Base-by-base conservation (phyloP, 2,329 filamentous ascomycete genomes). In the Mycosphaerella sp. region DNA sequence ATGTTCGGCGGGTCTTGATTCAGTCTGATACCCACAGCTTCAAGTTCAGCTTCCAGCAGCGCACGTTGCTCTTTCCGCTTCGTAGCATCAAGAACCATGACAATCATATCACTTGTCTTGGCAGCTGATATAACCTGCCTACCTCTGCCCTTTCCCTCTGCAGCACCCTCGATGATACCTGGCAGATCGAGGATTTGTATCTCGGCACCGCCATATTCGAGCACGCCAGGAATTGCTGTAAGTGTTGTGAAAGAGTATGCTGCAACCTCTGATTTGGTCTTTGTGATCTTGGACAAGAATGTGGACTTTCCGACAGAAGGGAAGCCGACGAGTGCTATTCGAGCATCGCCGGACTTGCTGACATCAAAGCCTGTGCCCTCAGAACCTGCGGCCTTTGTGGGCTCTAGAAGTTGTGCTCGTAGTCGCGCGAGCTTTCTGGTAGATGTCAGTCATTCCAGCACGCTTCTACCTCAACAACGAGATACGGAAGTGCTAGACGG, bases 271-370 rank as follows among this genome's bases (percentile, higher is more conserved):
- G 89, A 95, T 66, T 89, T 89, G 35, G 94, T 98, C 74, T 95
- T 97, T 44, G 93, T 98, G 68, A 98, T 94, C 67, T 97, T 96
- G 43, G 90, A 96, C n/a, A 98, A 71, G 67, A 98, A 97, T 0
- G 93, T 98, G 2, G 93, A 98, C 75, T 98, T 98, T 69, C 93
- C 93, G 45, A 98, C 93, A 0, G 94, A 98, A 0, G 94, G 93
- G 64, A 98, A 98, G n/a, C 93, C 93, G 48, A 98, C 94, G 2
- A 98, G 81, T 1, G 94, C 89, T 72, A 98, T 97, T 65, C 93
- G 84, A 12, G 93, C 93, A 75, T 98, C 93, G 57, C 93, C 93
- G 59, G 86, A 91, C 73, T 98, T 98, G 69, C 86, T 93, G 37
- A 98, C 93, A 66, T 79, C 72, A 66, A 94, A 98, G 8, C 93